Conservation (phyloP, 192 early-diverging fungal genomes). For the Linnemannia elongata region DNA sequence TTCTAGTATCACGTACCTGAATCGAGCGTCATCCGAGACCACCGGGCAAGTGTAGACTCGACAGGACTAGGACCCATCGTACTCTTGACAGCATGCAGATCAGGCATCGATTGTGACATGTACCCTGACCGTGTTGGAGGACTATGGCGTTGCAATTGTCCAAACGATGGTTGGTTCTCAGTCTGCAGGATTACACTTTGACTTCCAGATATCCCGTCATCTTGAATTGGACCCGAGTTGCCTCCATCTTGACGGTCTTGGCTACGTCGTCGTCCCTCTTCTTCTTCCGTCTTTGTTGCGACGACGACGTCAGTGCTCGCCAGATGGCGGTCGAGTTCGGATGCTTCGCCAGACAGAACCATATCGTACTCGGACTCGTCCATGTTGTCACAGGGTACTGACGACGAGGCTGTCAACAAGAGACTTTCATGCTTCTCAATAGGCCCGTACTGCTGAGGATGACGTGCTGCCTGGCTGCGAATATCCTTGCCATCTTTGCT, state of each 20-base stretch:
- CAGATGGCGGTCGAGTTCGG: background rate
- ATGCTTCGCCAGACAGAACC: background rate
- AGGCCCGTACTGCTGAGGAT: background rate
- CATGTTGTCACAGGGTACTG: background rate
- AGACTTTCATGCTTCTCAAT: background rate
- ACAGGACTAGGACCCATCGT: background rate
- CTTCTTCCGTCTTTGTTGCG: background rate
- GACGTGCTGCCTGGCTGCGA: background rate
- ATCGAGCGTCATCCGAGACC: slow-evolving; percentile 15
- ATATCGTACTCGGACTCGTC: slow-evolving; percentile 13
- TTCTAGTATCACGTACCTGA: slow-evolving; percentile 5
- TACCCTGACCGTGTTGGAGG: background rate
- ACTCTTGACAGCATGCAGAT: background rate
- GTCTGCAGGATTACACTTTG: background rate
- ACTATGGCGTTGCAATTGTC: background rate
- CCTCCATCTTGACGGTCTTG: background rate
- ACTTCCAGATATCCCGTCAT: background rate
- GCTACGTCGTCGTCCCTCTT: background rate
- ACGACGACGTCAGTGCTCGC: background rate
- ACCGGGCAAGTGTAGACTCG: background rate
- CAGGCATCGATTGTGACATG: slow-evolving; percentile 1
- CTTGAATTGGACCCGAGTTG: background rate
- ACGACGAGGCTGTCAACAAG: background rate
- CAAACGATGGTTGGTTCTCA: background rate
- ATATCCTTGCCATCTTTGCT: background rate